Conservation (phyloP, 768 basidiomycete genomes). For the Sporobolomyces roseus region DNA sequence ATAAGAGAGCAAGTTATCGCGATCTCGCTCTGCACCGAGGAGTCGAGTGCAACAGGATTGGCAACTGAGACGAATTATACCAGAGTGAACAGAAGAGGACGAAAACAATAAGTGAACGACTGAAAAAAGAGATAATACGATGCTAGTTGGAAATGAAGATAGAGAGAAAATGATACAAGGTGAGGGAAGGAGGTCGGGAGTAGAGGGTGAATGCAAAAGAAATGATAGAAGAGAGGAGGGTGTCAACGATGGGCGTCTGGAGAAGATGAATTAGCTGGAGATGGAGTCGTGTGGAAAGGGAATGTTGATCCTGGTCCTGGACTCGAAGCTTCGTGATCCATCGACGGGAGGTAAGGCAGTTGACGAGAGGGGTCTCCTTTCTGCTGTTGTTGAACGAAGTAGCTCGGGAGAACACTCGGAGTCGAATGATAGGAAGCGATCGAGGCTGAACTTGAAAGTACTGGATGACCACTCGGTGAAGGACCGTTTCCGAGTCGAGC, state of each 20-base stretch:
- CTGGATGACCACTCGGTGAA: slow-evolving; percentile 1
- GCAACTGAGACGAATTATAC: too few relatives aligned
- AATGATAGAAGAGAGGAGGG: not conserved
- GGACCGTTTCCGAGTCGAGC: slow-evolving; percentile 3
- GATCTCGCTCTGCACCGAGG: too few relatives aligned
- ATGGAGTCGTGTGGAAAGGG: not conserved
- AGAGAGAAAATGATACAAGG: too few relatives aligned
- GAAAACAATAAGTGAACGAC: not conserved
- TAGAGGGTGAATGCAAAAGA: not conserved
- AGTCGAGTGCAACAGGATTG: too few relatives aligned
- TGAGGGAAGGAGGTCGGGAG: too few relatives aligned
- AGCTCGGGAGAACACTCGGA: slow-evolving; percentile 29
- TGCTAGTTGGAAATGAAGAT: too few relatives aligned
- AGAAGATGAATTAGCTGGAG: not conserved
- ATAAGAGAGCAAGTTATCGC: too few relatives aligned
- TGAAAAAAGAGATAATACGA: not conserved
- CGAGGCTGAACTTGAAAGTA: slow-evolving; percentile 6
- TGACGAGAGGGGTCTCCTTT: slow-evolving; percentile 9
- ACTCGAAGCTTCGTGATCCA: slow-evolving; percentile 9
- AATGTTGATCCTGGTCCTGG: slow-evolving; percentile 10
- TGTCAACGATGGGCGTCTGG: not conserved
- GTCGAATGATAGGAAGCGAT: slow-evolving; percentile 29
- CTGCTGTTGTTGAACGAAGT: too few relatives aligned
- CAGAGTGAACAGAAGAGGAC: not conserved
- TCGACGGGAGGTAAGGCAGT: slow-evolving; percentile 10